Base-by-base conservation (phyloP, 2,329 filamentous ascomycete genomes). In the Aspergillus fischeri region DNA sequence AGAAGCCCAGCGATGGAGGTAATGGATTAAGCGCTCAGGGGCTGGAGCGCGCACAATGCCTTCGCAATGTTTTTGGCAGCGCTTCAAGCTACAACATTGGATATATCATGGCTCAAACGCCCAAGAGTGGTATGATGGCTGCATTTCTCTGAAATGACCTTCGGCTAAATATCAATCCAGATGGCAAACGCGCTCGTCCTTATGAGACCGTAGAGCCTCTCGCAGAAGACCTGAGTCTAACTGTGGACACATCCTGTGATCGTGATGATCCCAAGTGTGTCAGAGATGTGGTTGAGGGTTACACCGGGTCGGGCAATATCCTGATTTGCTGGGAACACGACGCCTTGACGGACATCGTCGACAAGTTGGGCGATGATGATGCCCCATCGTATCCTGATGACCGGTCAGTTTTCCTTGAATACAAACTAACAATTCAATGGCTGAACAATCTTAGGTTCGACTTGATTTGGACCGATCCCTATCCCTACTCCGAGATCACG, bases 271-370 rank as follows among this genome's bases (percentile, higher is more conserved):
- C 74, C 5, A 70, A 78, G 5, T 86, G 84, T 57, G 84, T 86
- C 20, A 74, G 75, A 24, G 69, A 83, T 4, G 74, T 74, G 0
- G 78, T 86, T 1, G 63, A 81, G 1, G 61, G 62, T 5, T 85
- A 83, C 58, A 55, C 64, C 0, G 80, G 81, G 0, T 56, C 67
- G 0, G 82, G 82, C 1, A 87, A 87, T 61, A 81, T 87, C 49
- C 68, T 87, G 48, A 81, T 87, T 57, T 85, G 83, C 73, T 86
- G 84, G 84, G 80, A 86, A 63, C 84, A 87, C 66, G 73, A 78
- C 52, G 72, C 73, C 20, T 67, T 86, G 50, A 78, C 75, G 35
- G 75, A 83, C 59, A 81, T 87, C 62, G 80, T 77, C 1, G 63
- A 81, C 60, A 71, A 73, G 17, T 67, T 87, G 20, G 85, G 84